These are phyloP conservation scores for Stylosanthes scabra DNA, from an alignment of 331 rosid species.

Conservation along the genomic window DNA sequence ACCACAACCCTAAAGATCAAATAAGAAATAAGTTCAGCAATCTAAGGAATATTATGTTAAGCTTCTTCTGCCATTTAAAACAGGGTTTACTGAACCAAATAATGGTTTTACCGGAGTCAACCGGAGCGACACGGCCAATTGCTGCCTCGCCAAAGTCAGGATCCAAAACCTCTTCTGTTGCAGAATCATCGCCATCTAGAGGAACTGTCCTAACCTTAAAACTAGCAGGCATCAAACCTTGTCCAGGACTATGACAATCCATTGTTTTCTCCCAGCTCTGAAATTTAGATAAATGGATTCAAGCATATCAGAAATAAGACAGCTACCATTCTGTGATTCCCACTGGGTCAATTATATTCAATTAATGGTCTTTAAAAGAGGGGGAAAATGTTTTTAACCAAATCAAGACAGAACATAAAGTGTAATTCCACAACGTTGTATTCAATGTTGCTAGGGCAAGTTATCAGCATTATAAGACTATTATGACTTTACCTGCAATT, in stretches of 20 bases:
- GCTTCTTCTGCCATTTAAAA: conserved; percentile 3
- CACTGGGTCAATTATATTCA: conserved; percentile 14
- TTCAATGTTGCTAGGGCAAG: conserved; percentile 24
- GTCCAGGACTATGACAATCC: conserved; percentile 95
- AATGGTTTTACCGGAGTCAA: conserved; percentile 75
- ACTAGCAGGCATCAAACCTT: conserved; percentile 96
- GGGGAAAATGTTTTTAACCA: conserved; percentile 13
- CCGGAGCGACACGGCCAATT: conserved; percentile 94
- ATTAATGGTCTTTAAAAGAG: neutral
- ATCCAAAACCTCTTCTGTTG: conserved; percentile 88
- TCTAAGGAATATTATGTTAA: conserved; percentile 24
- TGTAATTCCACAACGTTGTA: conserved; percentile 13
- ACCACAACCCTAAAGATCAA: conserved; percentile 75
- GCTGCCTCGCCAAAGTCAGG: conserved; percentile 97
- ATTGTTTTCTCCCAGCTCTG: conserved; percentile 99
- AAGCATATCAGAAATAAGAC: conserved; percentile 30
- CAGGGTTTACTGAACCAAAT: neutral
- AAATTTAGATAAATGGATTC: conserved; percentile 32
- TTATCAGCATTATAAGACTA: conserved; percentile 21
- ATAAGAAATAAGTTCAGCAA: conserved; percentile 34
- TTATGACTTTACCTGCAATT: conserved; percentile 73
- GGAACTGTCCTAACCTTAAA: conserved; percentile 89
- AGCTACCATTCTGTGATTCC: conserved; percentile 2
- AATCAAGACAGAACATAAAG: conserved; percentile 7
- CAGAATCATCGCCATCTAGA: conserved; percentile 79